Base-by-base conservation (phyloP, 768 basidiomycete species). In the Kwoniella sp. region DNA sequence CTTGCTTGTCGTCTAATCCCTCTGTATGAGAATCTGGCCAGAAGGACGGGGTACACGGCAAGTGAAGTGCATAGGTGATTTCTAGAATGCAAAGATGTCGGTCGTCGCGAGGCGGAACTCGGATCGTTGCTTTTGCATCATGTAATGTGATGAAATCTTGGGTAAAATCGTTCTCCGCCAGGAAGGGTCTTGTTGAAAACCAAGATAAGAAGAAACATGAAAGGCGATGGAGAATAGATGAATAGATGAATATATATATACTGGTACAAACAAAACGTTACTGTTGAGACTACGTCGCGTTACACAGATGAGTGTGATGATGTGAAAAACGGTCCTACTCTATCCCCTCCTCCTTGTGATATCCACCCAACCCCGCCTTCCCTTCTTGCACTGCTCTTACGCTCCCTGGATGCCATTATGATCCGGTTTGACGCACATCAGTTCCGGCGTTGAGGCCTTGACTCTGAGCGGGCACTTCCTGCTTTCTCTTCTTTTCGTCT, bases 271-370 rank as follows among this genome's bases (percentile, higher is more conserved):
- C 37, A 58, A 30, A 23, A 56, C 5, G 20, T 3, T 11, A 8
- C 20, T 11, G 15, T 45, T 5, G 34, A 7, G 13, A 7, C 34
- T 37, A 7, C 34, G 41, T 45, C 41, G 41, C 25, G 29, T 56
- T 63, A 63, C 62, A 65, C 63, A 65, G 63, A 65, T 65, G 63
- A 65, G 63, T 65, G 63, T 65, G 63, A 65, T 50, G 45, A n/a
- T 9, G 8, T 13, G 11, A 22, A 47, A 31, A 58, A 15, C 22
- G 26, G 11, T 15, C 8, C 23, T 47, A n/a, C 4, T 22, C 47
- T n/a, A 26, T 45, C 22, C 25, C 31, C 17, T 34, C 28, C 25
- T 26, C 17, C 11, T 34, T 47, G 8, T 37, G 20, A n/a, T 31
- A 8, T 2, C 22, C 53, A 45, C 37, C 34, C 11, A 15, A 2